Conservation (phyloP, 495 filamentous ascomycete genomes). For the Penicillium pancosmium region DNA sequence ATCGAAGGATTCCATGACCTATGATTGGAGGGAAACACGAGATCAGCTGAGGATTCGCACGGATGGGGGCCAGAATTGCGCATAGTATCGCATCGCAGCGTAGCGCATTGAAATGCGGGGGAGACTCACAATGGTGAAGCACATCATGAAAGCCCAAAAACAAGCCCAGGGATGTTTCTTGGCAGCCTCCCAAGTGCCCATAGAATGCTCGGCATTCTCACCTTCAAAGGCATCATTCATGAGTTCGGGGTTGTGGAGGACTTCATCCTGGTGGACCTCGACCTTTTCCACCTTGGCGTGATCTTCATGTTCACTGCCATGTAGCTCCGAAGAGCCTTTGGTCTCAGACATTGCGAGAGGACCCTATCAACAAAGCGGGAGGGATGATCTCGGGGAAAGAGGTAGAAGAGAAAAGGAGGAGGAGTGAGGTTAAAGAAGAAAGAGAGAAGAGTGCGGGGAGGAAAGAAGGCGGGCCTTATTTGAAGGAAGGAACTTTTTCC, state of each 20-base stretch:
- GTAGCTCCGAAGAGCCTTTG: not conserved
- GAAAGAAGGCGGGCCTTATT: not conserved
- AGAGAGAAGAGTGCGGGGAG: not conserved
- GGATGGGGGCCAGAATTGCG: no score
- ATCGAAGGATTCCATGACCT: constrained; percentile 49
- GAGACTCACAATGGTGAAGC: constrained; percentile 45
- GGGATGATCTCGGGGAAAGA: not conserved
- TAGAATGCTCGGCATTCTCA: constrained; percentile 35
- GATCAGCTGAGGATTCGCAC: not conserved
- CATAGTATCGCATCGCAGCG: no score
- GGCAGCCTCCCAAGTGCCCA: constrained; percentile 34
- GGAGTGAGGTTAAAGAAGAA: not conserved
- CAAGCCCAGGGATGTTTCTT: constrained; percentile 52
- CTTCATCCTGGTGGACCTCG: constrained; percentile 30
- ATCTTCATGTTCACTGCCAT: not conserved
- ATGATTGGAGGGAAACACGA: constrained; percentile 9
- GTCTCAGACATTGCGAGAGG: not conserved
- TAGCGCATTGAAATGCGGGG: not conserved
- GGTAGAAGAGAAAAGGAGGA: not conserved
- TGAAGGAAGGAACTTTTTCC: not conserved
- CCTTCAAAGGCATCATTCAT: constrained; percentile 40
- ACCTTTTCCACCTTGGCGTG: constrained; percentile 13
- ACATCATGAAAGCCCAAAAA: constrained; percentile 48
- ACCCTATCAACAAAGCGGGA: not conserved
- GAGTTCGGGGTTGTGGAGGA: constrained; percentile 30